Conservation (phyloP, 768 basidiomycete genomes). For the Dioszegia hungarica region DNA sequence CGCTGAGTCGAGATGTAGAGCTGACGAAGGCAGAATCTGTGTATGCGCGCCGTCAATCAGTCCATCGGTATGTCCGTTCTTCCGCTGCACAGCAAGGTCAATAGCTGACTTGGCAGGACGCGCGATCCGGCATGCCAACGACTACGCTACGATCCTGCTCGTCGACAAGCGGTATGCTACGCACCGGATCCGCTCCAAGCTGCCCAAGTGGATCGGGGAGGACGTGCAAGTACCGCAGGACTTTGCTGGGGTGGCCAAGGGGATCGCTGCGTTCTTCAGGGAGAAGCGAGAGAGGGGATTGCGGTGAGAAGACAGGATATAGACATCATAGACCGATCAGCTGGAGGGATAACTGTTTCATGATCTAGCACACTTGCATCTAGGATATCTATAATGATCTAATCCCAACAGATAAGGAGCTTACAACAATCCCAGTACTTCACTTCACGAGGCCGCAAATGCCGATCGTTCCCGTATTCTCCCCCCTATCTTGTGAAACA, state of each 20-base stretch:
- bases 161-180: slow-evolving; percentile 77
- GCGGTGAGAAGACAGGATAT: no score
- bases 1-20: background rate
- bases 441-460: slow-evolving; percentile 43
- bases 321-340: background rate
- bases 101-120: slow-evolving; percentile 58
- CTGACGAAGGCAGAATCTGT: slow-evolving; percentile 38
- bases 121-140: slow-evolving; percentile 81
- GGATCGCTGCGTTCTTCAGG: slow-evolving; percentile 65
- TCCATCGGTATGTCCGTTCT: slow-evolving; percentile 67
- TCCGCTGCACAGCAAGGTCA: background rate
- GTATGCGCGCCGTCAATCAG: slow-evolving; percentile 77
- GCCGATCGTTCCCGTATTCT: slow-evolving; percentile 53
- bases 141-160: slow-evolving; percentile 87
- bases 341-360: background rate
- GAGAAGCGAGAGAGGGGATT: slow-evolving; percentile 51
- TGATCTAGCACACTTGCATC: background rate
- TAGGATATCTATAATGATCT: background rate
- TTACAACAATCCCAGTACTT: no score
- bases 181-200: slow-evolving; percentile 63
- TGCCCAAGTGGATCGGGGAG: slow-evolving; percentile 85
- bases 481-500: slow-evolving; percentile 54
- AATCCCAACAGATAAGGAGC: background rate
- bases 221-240: slow-evolving; percentile 58
- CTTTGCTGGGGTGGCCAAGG: slow-evolving; percentile 69